Base-by-base conservation (phyloP, 2,329 filamentous ascomycete species). In the Colletotrichum spinosum region DNA sequence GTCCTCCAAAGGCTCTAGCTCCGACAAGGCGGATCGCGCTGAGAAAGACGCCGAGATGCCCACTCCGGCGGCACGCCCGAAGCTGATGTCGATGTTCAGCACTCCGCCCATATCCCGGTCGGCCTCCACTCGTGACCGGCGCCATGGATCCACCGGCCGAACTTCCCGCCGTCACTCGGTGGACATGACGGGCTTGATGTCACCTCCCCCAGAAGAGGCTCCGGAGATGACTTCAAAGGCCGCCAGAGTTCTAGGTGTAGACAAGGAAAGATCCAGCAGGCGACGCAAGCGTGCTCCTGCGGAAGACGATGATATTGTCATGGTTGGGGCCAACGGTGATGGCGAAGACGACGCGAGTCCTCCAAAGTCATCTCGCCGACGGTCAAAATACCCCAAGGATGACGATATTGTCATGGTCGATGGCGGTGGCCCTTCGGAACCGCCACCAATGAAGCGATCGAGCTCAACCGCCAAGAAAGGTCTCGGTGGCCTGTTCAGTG, bases 181-280 rank as follows among this genome's bases (percentile, higher is more conserved):
- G 13, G 91, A 93, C 57, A 85, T 81, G 35, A 83, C 83, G 68
- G 91, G 88, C 8, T 81, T 94, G 66, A 83, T 87, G 50, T 92
- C 92, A 17, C 92, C 92, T 4, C 91, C 92, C 8, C 88, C 90
- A 2, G 92, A 94, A 37, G 87, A 91, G 38, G 80, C 83, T 46
- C 84, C 84, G 3, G 86, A 87, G 55, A 85, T 93, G 73, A 85
- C 90, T 8, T 85, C 88, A 50, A 97, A 97, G 77, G 93, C 92
- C 35, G 92, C 92, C 38, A 94, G 90, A 77, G 78, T 95, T 56
- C 88, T 96, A 2, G 88, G 94, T 80, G 70, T 86, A 33, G 81
- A 81, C 45, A 79, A 78, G 57, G 75, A 77, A 12, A 73, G 72
- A 25, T 25, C 25, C 48, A 77, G 76, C 68, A 80, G 76, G 68